Base-by-base conservation (phyloP, 768 basidiomycete species). In the Lactifluus piperatus region DNA sequence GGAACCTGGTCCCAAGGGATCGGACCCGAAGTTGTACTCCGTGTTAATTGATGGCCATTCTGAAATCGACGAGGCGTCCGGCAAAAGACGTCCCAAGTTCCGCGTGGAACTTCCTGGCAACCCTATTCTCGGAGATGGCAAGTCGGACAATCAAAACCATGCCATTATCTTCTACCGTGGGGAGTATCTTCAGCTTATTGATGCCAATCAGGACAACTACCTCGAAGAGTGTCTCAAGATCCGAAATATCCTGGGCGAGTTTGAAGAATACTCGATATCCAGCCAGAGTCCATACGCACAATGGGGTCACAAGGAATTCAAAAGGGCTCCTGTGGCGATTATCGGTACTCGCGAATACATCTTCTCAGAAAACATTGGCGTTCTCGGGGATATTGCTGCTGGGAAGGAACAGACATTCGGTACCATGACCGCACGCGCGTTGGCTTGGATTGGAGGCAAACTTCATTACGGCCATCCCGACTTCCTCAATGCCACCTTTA, bases 371-470 rank as follows among this genome's bases (percentile, higher is more conserved):
- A 98, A 98, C 71, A 98, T 98, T 66, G 97, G 97, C 78, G 91
- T 99, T 36, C 80, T 99, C 60, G 97, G 97, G 72, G 97, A 99
- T 71, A 93, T 99, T 63, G 97, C 97, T 48, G 97, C 97, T 59
- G 97, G 97, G 51, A 98, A 99, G 78, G 97, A 99, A 75, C 97
- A 99, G 75, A 99, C 97, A 47, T 99, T 99, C 73, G 97, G 97
- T 74, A 99, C 97, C 10, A 85, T 98, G 80, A 93, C 94, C 0
- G 95, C 95, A 41, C 88, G 95, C 69, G 87, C 90, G 0, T 76
- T 97, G 62, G 91, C 94, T 3, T 97, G 92, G 88, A 95, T 98
- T 58, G 97, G 97, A 39, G 97, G 97, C 62, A 98, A 98, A 72
- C 78, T 98, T 64, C 97, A 98, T 74, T 98, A 97, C 67, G 97